Evolutionary conservation across 345 rosid genomes (phyloP).

Genomic region (Triadica sebifera): DNA sequence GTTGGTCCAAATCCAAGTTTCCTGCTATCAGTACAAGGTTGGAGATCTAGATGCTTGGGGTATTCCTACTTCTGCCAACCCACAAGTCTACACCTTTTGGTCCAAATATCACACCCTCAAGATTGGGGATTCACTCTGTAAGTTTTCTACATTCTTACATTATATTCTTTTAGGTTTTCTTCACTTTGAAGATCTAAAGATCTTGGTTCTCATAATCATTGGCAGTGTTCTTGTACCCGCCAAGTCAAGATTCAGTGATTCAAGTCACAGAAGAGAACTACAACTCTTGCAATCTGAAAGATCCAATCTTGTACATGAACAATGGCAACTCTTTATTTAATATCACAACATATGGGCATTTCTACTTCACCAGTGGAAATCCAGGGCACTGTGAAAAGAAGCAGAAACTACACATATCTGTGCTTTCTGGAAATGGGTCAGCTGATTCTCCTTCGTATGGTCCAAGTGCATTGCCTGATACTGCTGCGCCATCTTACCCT

Average conservation of each 20-base stretch:
- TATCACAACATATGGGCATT: slow-evolving; percentile 56
- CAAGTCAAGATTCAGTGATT: slow-evolving; percentile 90
- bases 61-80: slow-evolving; percentile 59
- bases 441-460: slow-evolving; percentile 50
- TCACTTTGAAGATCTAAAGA: background rate
- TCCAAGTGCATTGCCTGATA: slow-evolving; percentile 47
- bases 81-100: slow-evolving; percentile 68
- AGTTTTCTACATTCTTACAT: slow-evolving; percentile 5
- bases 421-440: slow-evolving; percentile 47
- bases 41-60: slow-evolving; percentile 93
- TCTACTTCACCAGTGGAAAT: slow-evolving; percentile 80
- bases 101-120: slow-evolving; percentile 55
- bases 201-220: background rate
- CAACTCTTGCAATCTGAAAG: slow-evolving; percentile 68
- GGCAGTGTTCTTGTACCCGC: slow-evolving; percentile 94
- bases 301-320: slow-evolving; percentile 82
- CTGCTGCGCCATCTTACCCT: slow-evolving; percentile 59
- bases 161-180: background rate
- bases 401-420: slow-evolving; percentile 74
- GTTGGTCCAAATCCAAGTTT: slow-evolving; percentile 46
- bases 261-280: slow-evolving; percentile 63
- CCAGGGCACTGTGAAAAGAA: slow-evolving; percentile 78
- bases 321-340: slow-evolving; percentile 94
- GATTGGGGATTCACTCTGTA: slow-evolving; percentile 76
- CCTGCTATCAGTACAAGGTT: slow-evolving; percentile 53